Percentiles rank a stretch among this genome's conserved stretches.
These are phyloP conservation scores for Chaetomium strumarium DNA, from an alignment of 2,329 filamentous ascomycete species.

Conservation along the genomic window DNA sequence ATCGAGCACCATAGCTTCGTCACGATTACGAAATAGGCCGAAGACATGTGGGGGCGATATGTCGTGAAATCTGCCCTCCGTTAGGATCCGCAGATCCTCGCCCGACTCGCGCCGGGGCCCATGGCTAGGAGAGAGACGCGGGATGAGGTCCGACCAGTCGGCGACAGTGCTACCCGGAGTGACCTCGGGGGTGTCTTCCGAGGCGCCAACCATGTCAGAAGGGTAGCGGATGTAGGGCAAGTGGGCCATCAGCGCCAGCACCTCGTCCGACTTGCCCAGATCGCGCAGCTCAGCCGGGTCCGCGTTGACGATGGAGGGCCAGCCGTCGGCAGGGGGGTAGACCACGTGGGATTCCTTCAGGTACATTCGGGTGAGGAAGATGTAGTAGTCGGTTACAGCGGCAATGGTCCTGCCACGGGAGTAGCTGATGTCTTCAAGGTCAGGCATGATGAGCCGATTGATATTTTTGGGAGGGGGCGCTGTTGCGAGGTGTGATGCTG, in stretches of 20 bases:
- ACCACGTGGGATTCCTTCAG: background rate
- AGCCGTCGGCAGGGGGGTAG: slow-evolving; percentile 1
- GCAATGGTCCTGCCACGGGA: slow-evolving; percentile 1
- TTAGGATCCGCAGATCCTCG: background rate
- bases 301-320: slow-evolving; percentile 6
- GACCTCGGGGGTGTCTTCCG: background rate
- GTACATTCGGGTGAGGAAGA: slow-evolving; percentile 6
- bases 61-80: background rate
- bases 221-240: background rate
- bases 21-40: background rate
- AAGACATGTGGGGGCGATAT: background rate
- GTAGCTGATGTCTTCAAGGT: background rate
- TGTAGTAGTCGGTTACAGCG: background rate
- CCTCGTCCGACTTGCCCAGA: slow-evolving; percentile 6
- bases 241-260: slow-evolving; percentile 1
- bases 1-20: background rate
- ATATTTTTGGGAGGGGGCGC: slow-evolving; percentile 33
- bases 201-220: background rate
- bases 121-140: background rate
- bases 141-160: background rate
- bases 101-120: background rate
- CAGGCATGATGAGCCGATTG: background rate
- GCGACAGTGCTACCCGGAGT: background rate
- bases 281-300: background rate
- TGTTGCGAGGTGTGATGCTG: background rate